phyloP scores from a whole-genome alignment of 2,329 filamentous ascomycete genomes.

The Cordyceps tenuipes region DNA sequence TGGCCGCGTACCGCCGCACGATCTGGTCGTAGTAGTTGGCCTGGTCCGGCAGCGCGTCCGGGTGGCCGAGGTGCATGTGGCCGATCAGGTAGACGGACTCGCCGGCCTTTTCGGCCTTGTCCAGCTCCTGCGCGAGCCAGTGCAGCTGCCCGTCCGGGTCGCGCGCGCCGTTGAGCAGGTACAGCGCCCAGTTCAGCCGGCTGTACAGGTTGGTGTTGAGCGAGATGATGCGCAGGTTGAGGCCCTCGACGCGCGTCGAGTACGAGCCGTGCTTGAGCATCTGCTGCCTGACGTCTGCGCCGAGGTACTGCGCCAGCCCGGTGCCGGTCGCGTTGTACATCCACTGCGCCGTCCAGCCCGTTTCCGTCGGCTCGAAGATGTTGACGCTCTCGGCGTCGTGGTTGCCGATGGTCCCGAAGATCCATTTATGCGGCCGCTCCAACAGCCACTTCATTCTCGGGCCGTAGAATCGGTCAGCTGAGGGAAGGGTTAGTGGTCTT shows the following conservation, averaged over 20 bases:
- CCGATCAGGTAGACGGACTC: slow-evolving; percentile 52
- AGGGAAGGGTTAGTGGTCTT: too few relatives aligned
- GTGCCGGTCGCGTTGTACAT: slow-evolving; percentile 41
- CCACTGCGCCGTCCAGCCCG: slow-evolving; percentile 38
- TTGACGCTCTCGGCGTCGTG: slow-evolving; percentile 48
- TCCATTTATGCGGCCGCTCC: slow-evolving; percentile 26
- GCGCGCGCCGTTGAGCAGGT: slow-evolving; percentile 38
- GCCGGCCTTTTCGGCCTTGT: slow-evolving; percentile 40
- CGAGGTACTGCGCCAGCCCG: slow-evolving; percentile 41
- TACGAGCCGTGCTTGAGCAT: slow-evolving; percentile 40
- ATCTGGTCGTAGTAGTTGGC: slow-evolving; percentile 48
- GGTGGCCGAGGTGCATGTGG: slow-evolving; percentile 45
- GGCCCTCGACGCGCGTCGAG: slow-evolving; percentile 35
- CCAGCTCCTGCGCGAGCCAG: slow-evolving; percentile 46
- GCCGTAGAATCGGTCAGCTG: too few relatives aligned
- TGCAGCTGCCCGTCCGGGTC: slow-evolving; percentile 45
- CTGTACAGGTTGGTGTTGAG: slow-evolving; percentile 56
- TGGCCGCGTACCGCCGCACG: slow-evolving; percentile 43
- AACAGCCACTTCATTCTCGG: too few relatives aligned
- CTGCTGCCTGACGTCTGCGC: slow-evolving; percentile 21
- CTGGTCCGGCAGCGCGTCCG: slow-evolving; percentile 43
- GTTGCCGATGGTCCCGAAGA: slow-evolving; percentile 49
- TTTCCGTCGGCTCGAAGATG: slow-evolving; percentile 36
- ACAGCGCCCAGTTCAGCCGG: slow-evolving; percentile 47
- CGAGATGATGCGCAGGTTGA: slow-evolving; percentile 48